Evolutionary conservation across 2,329 filamentous ascomycete species (phyloP), one percentile per base, ranked within the genome.

Genomic region (Aspergillus glaucus): DNA sequence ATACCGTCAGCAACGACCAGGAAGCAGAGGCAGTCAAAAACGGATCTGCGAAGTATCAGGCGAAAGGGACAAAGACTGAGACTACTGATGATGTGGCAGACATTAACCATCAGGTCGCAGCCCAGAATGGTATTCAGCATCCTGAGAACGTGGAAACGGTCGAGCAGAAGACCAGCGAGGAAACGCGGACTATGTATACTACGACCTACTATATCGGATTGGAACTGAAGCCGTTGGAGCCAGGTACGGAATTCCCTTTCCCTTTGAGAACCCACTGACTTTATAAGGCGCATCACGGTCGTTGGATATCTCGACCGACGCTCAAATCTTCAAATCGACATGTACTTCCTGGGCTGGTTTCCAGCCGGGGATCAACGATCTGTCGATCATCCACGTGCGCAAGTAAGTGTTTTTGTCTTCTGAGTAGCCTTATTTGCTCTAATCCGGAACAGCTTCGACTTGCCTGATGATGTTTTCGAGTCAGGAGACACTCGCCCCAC

Each of bases 181-280:
- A 73, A 51, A 68, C 71, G 30, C 69, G 72, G 46, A 77, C 75
- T 42, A 72, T 97, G 24, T 95, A 88, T 65, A 97, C 92, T 0
- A 90, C 89, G 21, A 96, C 91, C 1, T 92, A 91, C 67, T 98
- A 97, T 65, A 89, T 98, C 62, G 93, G 93, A 32, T 77, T 97
- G 43, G 86, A 92, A 63, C 71, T 97, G 49, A 79, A 80, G 43
- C 80, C 85, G 59, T 72, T 96, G 48, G 78, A 79, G 34, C 80
- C 85, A 75, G 85, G 88, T 89, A 78, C 65, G 80, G 73, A 41
- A 42, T 41, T 42, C 46, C 15, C 43, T 19, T 47, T 17, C 28
- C 50, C 40, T 50, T 40, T 36, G 30, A 55, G 55, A 65, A 61
- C 48, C 54, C 56, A 61, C 61, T 68, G 57, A 68, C 61, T 55